Conservation (phyloP, 1,139 yeast species). For the Debaryomyces fabryi region DNA sequence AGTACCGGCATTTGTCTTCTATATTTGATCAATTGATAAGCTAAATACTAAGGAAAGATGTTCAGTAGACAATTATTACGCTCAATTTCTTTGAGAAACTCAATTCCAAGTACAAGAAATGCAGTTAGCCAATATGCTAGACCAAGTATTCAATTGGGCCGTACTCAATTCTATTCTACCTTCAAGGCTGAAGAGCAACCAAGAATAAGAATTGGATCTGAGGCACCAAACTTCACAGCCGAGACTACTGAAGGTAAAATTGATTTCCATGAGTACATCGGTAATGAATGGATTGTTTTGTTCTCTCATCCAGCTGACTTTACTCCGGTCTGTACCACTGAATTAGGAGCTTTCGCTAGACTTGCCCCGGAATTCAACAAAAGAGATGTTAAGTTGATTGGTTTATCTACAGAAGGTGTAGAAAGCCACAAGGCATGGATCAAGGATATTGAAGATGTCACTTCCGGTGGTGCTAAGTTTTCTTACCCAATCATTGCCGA, state of each 20-base stretch:
- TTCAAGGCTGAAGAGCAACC: conserved; percentile 67
- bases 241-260: conserved; percentile 77
- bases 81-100: conserved; percentile 10
- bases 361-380: conserved; percentile 80
- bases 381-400: conserved; percentile 82
- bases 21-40: background rate
- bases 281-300: conserved; percentile 79
- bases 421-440: conserved; percentile 82
- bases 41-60: conserved; percentile 10
- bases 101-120: conserved; percentile 3
- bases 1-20: background rate
- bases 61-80: conserved; percentile 18
- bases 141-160: conserved; percentile 1
- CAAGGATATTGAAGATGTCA: conserved; percentile 81
- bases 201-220: conserved; percentile 67
- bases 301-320: conserved; percentile 94
- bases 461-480: conserved; percentile 62
- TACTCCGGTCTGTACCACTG: conserved; percentile 95
- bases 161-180: conserved; percentile 20
- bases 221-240: conserved; percentile 83
- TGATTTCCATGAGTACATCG: conserved; percentile 80
- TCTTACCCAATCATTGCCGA: conserved; percentile 89
- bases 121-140: background rate
- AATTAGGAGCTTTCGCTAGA: conserved; percentile 87
- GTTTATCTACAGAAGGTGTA: conserved; percentile 78